Base-by-base conservation (phyloP, 768 basidiomycete species). In the Boletus rubescentipes region DNA sequence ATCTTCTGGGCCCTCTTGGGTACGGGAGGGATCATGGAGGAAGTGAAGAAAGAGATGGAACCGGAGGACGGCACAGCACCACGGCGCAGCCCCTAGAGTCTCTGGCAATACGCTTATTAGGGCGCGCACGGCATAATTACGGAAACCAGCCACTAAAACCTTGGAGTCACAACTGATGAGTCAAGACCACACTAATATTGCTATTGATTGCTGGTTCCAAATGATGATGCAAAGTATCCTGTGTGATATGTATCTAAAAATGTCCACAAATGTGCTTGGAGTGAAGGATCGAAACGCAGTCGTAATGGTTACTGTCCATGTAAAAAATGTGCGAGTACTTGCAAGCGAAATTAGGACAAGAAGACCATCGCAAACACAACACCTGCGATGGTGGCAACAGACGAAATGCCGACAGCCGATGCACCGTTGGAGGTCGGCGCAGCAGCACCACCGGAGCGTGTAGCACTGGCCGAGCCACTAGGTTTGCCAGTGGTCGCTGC, bases 1-100 rank as follows among this genome's bases (percentile, higher is more conserved):
- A 87, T 74, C 71, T 83, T 85, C 54, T 74, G 72, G 29, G 72
- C 75, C 53, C 74, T 68, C 60, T 76, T 77, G 12, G 74, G 72
- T 5, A 69, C 70, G 14, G 68, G 67, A 47, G 73, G 73, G 46
- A 65, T 57, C 62, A 62, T 66, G 64, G 44, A 49, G 12, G 47
- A 18, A 37, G 37, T 10, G 36, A 32, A 38, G 18, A 12, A 54
- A 31, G 9, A 15, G 23, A 14, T 41, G 38, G 16, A 31, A 15
- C 9, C 23, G 20, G 18, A 14, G 23, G 18, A 23, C 26, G 36
- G 44, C 62, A 54, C 62, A 65, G 65, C 55, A 14, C 50, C 37
- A 40, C 51, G 26, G 26, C 26, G 54, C 49, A 61, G 35, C 59
- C 53, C 63, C 62, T 58, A 54, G 45, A 21, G 5, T 2, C 29